Conservation (phyloP, 2,329 filamentous ascomycete species). For the Colletotrichum costaricense region DNA sequence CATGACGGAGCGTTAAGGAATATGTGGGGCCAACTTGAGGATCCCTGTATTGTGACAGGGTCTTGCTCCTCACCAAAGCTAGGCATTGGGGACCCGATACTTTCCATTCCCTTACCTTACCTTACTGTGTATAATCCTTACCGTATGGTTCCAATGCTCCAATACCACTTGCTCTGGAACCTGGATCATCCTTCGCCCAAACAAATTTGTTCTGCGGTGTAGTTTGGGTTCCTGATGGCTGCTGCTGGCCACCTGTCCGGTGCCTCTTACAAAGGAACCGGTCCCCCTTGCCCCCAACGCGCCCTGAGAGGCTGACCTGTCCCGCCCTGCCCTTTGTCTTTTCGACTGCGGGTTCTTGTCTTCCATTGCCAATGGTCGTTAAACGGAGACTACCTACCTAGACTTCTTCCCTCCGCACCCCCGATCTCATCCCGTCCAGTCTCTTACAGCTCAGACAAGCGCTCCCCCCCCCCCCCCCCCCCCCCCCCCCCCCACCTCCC, state of each 20-base stretch:
- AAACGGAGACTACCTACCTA: neutral
- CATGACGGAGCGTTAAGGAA: constrained; percentile 28
- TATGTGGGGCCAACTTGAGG: constrained; percentile 23
- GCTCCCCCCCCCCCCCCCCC: constrained; percentile 8
- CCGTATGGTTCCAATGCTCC: constrained; percentile 2
- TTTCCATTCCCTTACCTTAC: neutral
- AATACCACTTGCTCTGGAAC: constrained; percentile 20
- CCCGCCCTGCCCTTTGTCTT: neutral
- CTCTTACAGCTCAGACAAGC: constrained; percentile 17
- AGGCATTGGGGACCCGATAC: constrained; percentile 13
- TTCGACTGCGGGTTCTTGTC: neutral
- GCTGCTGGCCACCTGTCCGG: constrained; percentile 14
- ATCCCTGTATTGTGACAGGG: constrained; percentile 34
- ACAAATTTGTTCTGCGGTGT: constrained; percentile 16
- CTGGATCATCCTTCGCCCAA: constrained; percentile 32
- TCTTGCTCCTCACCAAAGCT: constrained; percentile 20
- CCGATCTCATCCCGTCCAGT: constrained; percentile 6
- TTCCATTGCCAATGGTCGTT: neutral
- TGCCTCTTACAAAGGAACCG: constrained; percentile 17
- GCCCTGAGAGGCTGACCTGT: neutral
- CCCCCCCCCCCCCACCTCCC: constrained; percentile 16
- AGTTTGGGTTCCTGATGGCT: constrained; percentile 28
- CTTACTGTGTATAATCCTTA: neutral
- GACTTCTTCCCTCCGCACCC: neutral
- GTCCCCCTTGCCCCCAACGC: neutral